phyloP scores from a whole-genome alignment of 768 basidiomycete genomes.

The Xerocomus brunneocitrinus region DNA sequence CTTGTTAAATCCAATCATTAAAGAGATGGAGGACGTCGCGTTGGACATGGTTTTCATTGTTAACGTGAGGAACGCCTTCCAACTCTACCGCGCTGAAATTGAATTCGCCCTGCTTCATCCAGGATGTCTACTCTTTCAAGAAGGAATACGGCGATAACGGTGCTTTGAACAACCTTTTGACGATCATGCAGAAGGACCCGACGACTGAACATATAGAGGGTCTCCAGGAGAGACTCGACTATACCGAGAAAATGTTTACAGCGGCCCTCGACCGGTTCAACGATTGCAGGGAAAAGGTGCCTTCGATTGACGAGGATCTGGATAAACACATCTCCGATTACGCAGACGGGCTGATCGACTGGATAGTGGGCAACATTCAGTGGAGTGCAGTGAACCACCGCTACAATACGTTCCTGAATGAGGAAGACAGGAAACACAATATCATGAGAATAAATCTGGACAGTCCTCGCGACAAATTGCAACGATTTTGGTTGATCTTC shows the following conservation, averaged over 20 bases:
- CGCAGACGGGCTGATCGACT: conserved; percentile 26
- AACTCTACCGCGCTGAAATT: not conserved
- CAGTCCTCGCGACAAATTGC: not conserved
- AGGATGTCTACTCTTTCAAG: conserved; percentile 31
- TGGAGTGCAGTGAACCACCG: conserved; percentile 27
- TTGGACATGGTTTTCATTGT: conserved; percentile 27
- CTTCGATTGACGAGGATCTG: conserved; percentile 13
- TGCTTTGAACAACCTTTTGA: conserved; percentile 27
- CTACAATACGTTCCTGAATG: conserved; percentile 21
- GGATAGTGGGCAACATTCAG: conserved; percentile 24
- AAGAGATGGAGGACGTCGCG: conserved; percentile 24
- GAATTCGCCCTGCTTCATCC: not conserved
- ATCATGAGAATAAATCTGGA: conserved; percentile 17
- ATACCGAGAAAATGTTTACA: conserved; percentile 19
- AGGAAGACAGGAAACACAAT: conserved; percentile 19
- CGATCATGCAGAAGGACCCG: conserved; percentile 24
- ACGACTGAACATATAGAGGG: conserved; percentile 17
- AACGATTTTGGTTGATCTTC: conserved; percentile 3
- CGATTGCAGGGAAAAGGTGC: conserved; percentile 16
- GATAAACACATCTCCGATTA: conserved; percentile 19
- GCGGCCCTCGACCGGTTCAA: conserved; percentile 21
- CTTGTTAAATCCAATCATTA: conserved; percentile 18
- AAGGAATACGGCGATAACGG: conserved; percentile 28
- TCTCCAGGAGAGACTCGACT: conserved; percentile 21
- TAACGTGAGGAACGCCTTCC: conserved; percentile 13